phyloP scores from a whole-genome alignment of 2,329 filamentous ascomycete species.

The Xenoacremonium recifei region DNA sequence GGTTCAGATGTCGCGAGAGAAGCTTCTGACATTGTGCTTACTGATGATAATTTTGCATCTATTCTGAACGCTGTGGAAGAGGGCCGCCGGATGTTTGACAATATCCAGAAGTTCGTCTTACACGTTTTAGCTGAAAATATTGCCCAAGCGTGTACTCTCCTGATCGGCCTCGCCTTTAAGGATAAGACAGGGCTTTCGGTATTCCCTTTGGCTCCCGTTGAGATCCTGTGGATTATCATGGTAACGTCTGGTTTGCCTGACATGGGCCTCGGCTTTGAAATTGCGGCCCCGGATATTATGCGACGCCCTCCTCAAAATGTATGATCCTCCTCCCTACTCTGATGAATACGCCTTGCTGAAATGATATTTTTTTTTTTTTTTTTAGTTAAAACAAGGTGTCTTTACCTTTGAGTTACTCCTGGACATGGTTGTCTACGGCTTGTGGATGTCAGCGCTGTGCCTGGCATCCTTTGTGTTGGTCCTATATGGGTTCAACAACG shows the following conservation, averaged over 20 bases:
- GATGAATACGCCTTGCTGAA: neutral
- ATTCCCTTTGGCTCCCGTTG: slow-evolving; percentile 70
- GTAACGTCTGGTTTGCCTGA: slow-evolving; percentile 72
- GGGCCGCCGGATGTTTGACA: slow-evolving; percentile 69
- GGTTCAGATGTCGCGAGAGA: slow-evolving; percentile 72
- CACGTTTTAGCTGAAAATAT: slow-evolving; percentile 68
- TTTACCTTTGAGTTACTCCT: slow-evolving; percentile 64
- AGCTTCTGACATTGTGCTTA: slow-evolving; percentile 65
- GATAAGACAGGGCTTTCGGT: slow-evolving; percentile 62
- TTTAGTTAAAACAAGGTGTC: slow-evolving; percentile 49
- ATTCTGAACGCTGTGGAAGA: slow-evolving; percentile 72
- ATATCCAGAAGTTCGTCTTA: slow-evolving; percentile 71
- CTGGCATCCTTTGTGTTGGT: slow-evolving; percentile 52
- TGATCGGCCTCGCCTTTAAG: slow-evolving; percentile 71
- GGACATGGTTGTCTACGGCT: slow-evolving; percentile 65
- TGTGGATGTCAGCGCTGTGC: slow-evolving; percentile 64
- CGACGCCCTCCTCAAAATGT: slow-evolving; percentile 65
- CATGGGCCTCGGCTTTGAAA: slow-evolving; percentile 73
- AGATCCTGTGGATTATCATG: slow-evolving; percentile 80
- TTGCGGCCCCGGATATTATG: slow-evolving; percentile 68
- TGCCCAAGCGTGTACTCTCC: slow-evolving; percentile 64
- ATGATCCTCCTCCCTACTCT: slow-evolving; percentile 11
- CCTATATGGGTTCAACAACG: slow-evolving; percentile 48
- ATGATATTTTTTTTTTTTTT: no score
- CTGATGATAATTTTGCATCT: slow-evolving; percentile 70